A percentile compares a stretch with the other conserved stretches of the same genome.
These are phyloP conservation scores for Penicillium daleae DNA, from an alignment of 495 filamentous ascomycete species.

Conservation along the genomic window DNA sequence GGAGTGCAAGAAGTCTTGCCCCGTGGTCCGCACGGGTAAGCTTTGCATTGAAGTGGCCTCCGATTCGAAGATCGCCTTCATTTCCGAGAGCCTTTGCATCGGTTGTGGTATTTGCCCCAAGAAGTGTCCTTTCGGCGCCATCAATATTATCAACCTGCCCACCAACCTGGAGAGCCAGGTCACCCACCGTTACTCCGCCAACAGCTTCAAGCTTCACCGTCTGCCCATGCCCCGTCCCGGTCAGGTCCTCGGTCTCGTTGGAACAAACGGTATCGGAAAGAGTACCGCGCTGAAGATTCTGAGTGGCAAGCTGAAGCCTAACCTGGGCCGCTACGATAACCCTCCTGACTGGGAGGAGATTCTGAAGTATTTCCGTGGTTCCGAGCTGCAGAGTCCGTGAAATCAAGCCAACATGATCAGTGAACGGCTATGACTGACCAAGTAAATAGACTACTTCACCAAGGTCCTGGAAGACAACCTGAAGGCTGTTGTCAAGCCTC, in stretches of 20 bases:
- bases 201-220: constrained; percentile 98
- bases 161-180: constrained; percentile 98
- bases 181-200: constrained; percentile 97
- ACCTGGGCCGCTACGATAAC: constrained; percentile 91
- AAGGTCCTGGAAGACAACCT: constrained; percentile 95
- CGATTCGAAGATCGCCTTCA: constrained; percentile 95
- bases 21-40: constrained; percentile 96
- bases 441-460: constrained; percentile 89
- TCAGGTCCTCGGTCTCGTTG: constrained; percentile 94
- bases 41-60: constrained; percentile 93
- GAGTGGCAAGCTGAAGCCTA: constrained; percentile 97
- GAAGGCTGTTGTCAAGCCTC: constrained; percentile 97
- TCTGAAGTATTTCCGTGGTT: constrained; percentile 95
- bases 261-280: constrained; percentile 99
- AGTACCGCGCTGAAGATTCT: constrained; percentile 98
- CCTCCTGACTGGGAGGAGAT: constrained; percentile 99
- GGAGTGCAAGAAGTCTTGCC: constrained; percentile 99
- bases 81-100: constrained; percentile 92
- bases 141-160: constrained; percentile 98
- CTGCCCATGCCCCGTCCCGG: constrained; percentile 94
- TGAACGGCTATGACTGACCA: not conserved
- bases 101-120: constrained; percentile 99
- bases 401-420: not conserved
- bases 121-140: constrained; percentile 98
- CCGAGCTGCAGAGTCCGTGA: constrained; percentile 87